Evolutionary conservation across 192 early-diverging fungal genomes (phyloP), one percentile per base, ranked within the genome.

Genomic region (Funneliformis mosseae): DNA sequence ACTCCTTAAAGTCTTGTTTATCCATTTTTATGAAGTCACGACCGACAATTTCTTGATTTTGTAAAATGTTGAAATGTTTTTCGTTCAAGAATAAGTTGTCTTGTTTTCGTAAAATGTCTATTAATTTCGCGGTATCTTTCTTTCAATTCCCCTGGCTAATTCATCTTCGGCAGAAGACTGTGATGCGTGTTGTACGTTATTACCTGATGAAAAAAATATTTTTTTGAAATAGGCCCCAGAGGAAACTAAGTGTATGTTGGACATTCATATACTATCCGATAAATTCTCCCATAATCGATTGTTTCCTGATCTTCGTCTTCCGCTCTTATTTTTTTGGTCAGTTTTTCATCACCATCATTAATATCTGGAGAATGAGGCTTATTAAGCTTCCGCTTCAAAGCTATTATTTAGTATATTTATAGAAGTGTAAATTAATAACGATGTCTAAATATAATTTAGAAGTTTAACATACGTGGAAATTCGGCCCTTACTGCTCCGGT

Each of bases 401-500:
- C 43, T 45, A 45, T 45, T 45, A 45, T 45, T 45, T 45, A 45
- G 43, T 10, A 76, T 25, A 62, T 33, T 76, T 72, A 72, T 46
- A 72, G 48, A 46, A 41, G 33, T 60, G 48, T 61, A 76, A 39
- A 76, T 76, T 76, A 76, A 76, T 76, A 61, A 76, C 21, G 59
- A n/a, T 76, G n/a, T 61, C 7, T 38, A 60, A 39, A 76, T 60
- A 59, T 59, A 75, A 59, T 75, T 75, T 59, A 3, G 12, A 75
- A 33, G 28, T 75, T 75, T 75, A 75, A 75, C 48, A 59, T 75
- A 75, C 74, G 33, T 75, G 75, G 60, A 76, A 76, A 76, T 63
- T 76, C 60, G 39, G 60, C 6, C 23, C 4, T 60, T 23, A 76
- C 75, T 48, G 75, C n/a, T 45, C 33, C 8, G 18, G 16, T 73